A percentile compares a stretch with the other conserved stretches of the same genome.
These are phyloP conservation scores for Trypanosoma congolense DNA, from an alignment of 208 protist genomes.

Conservation along the genomic window DNA sequence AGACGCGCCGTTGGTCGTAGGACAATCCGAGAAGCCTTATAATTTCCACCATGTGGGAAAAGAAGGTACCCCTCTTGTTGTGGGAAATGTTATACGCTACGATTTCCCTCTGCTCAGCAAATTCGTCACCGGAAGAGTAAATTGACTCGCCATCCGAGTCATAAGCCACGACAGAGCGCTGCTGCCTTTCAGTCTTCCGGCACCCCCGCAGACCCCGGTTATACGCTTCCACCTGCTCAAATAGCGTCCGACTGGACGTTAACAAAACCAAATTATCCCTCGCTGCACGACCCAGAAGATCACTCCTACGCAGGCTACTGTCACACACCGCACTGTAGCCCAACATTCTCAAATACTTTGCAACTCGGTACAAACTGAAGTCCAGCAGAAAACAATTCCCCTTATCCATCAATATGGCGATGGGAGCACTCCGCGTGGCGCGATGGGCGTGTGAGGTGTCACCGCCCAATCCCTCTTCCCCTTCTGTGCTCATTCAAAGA, in stretches of 20 bases:
- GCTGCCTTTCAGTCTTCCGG: not conserved
- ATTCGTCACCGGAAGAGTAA: constrained; percentile 36
- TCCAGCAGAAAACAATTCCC: constrained; percentile 55
- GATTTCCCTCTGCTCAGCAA: constrained; percentile 18
- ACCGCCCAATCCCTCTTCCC: too few relatives aligned
- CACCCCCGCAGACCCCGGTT: constrained; percentile 15
- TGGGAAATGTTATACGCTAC: constrained; percentile 22
- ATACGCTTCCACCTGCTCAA: constrained; percentile 32
- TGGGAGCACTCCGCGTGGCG: too few relatives aligned
- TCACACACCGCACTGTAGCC: constrained; percentile 70
- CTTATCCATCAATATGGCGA: constrained; percentile 8
- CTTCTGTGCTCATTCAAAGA: too few relatives aligned
- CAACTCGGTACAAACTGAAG: constrained; percentile 67
- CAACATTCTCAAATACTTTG: constrained; percentile 71
- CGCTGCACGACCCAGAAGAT: constrained; percentile 33
- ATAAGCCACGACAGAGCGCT: constrained; percentile 49
- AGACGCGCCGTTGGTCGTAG: constrained; percentile 37
- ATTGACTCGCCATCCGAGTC: constrained; percentile 72
- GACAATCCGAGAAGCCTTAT: constrained; percentile 30
- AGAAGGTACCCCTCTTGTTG: constrained; percentile 43
- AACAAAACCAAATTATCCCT: constrained; percentile 35
- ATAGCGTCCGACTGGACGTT: constrained; percentile 41
- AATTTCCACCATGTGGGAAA: constrained; percentile 34
- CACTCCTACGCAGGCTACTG: constrained; percentile 26
- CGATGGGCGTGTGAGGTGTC: too few relatives aligned